These are phyloP conservation scores for Xylaria digitata DNA, from an alignment of 2,329 filamentous ascomycete species.

Conservation along the genomic window DNA sequence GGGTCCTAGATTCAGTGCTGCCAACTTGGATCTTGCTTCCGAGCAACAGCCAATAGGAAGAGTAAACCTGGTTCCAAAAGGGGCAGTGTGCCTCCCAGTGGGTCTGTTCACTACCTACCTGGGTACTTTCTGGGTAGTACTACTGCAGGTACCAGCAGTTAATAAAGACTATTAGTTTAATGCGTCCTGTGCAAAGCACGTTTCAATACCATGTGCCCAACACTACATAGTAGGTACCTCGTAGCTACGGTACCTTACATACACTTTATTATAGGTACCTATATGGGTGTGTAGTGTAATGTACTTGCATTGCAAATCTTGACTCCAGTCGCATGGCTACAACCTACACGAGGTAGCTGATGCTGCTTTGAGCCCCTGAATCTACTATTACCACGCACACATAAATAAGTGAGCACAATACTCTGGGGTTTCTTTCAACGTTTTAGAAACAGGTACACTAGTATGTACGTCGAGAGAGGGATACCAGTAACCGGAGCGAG, in stretches of 20 bases:
- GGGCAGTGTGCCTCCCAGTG: conserved; percentile 29
- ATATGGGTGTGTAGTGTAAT: no score
- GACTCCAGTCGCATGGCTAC: conserved; percentile 4
- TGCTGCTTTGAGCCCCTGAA: not conserved
- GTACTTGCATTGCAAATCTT: not conserved
- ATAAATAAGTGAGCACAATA: not conserved
- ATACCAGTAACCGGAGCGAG: conserved; percentile 1
- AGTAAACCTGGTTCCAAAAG: conserved; percentile 26
- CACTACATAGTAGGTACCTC: no score
- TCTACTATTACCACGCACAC: not conserved
- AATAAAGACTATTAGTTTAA: conserved; percentile 25
- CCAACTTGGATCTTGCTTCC: conserved; percentile 32
- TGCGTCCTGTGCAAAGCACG: no score
- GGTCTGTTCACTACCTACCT: not conserved
- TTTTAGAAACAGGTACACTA: no score
- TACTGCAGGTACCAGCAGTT: conserved; percentile 39
- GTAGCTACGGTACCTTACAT: no score
- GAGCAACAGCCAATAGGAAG: conserved; percentile 37
- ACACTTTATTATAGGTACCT: no score
- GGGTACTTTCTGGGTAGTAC: not conserved
- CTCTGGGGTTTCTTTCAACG: conserved; percentile 17
- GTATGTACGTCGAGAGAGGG: not conserved
- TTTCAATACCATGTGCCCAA: no score
- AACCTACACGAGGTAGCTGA: not conserved
- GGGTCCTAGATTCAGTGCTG: conserved; percentile 28